Base-by-base conservation (phyloP, 257 asterid species). In the Fraxinus americana region DNA sequence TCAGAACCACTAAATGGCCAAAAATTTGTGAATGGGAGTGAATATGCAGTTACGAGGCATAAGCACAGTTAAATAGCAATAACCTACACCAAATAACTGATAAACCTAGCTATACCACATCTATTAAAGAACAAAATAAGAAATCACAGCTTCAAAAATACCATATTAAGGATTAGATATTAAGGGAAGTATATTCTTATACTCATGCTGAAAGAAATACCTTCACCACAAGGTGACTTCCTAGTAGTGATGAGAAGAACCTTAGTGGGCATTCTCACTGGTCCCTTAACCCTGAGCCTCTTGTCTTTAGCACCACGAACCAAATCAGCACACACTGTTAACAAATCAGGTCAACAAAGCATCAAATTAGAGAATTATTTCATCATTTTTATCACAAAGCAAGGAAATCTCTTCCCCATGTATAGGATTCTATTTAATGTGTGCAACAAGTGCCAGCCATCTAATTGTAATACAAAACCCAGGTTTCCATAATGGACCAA, bases 201-300 rank as follows among this genome's bases (percentile, higher is more conserved):
- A 23, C 4, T 61, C 17, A 4, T 23, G 30, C 14, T 59, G 13
- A 30, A 54, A 67, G 8, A 10, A 57, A 4, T 81, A 89, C 92
- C 94, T 91, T 91, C 91, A 68, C 94, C 94, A 73, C 94, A 91
- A 1, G 94, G 94, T 25, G 96, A 85, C 79, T 91, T 91, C 85
- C 96, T 86, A 12, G 96, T 91, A 32, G 91, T 91, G 74, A 91
- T 91, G 73, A 73, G 54, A 14, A 91, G 94, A 83, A 88, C 91
- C 89, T 89, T 91, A 3, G 92, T 91, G 5, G 96, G 96, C 83
- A 89, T 89, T 63, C 96, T 85, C 78, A 89, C 92, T 0, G 92
- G 91, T 79, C 96, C 96, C 85, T 91, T 89, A 39, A 89, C 94
- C 79, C 90, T 79, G 67, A 91, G 89, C 14, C 84, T 84, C 70